Evolutionary conservation across 305 asterid genomes (phyloP).

Genomic region (Rubia peregrina): DNA sequence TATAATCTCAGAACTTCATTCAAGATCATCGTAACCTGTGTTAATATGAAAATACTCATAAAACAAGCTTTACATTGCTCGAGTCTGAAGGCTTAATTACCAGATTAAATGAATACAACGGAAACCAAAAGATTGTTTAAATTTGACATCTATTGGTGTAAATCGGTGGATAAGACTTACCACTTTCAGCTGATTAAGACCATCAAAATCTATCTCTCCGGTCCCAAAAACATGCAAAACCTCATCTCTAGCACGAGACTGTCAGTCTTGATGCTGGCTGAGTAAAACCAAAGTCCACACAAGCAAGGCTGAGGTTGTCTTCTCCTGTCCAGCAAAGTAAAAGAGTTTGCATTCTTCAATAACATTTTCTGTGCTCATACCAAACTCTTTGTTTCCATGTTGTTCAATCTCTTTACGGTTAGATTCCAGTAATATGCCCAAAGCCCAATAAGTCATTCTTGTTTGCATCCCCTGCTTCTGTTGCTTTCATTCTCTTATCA

Average conservation of each 20-base stretch:
- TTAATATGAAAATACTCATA: neutral
- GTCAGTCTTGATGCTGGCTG: constrained; percentile 29
- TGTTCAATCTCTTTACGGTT: constrained; percentile 27
- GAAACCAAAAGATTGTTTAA: neutral
- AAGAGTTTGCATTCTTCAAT: constrained; percentile 33
- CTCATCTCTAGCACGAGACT: constrained; percentile 35
- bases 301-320: constrained; percentile 27
- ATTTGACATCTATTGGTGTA: neutral
- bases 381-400: constrained; percentile 14
- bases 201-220: constrained; percentile 22
- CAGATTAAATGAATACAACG: neutral
- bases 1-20: constrained; percentile 44
- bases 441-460: constrained; percentile 40
- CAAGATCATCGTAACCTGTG: constrained; percentile 45
- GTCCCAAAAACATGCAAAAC: constrained; percentile 27
- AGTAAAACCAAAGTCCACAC: constrained; percentile 29
- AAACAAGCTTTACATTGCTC: constrained; percentile 6
- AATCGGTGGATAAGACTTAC: constrained; percentile 19
- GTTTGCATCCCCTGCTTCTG: constrained; percentile 25
- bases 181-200: constrained; percentile 28
- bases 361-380: constrained; percentile 23
- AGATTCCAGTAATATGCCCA: constrained; percentile 36
- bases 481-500: constrained; percentile 28
- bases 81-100: neutral
- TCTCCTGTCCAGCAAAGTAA: constrained; percentile 32